Evolutionary conservation across 1,284 basidiomycete species (phyloP).

Genomic region (Ustilago loliicola): DNA sequence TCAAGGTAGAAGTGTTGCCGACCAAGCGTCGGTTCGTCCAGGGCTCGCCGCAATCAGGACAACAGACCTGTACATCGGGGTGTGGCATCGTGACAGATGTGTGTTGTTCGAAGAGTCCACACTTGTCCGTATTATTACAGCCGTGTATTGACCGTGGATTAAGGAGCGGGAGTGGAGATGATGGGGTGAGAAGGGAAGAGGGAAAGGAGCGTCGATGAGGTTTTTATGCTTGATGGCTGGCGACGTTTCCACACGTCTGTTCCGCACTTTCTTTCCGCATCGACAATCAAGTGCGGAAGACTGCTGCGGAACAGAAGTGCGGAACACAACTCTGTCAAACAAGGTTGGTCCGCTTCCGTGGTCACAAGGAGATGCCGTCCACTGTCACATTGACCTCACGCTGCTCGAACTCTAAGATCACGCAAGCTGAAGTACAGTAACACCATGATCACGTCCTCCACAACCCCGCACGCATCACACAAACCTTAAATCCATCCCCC

Average conservation of each 20-base stretch:
- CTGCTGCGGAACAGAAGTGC: not conserved
- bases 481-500: too few species aligned
- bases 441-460: too few species aligned
- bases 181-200: too few species aligned
- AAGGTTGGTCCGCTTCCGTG: slow-evolving; percentile 6
- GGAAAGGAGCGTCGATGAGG: not conserved
- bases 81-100: not conserved
- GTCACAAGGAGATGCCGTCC: not conserved
- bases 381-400: too few species aligned
- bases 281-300: not conserved
- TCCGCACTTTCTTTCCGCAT: not conserved
- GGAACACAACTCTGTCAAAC: not conserved
- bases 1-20: not conserved
- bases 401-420: too few species aligned
- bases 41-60: not conserved
- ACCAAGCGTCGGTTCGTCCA: not conserved
- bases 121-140: too few species aligned
- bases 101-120: too few species aligned
- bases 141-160: too few species aligned
- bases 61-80: not conserved
- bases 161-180: too few species aligned
- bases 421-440: too few species aligned
- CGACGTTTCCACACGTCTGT: not conserved
- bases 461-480: too few species aligned
- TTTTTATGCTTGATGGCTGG: not conserved